A percentile compares a stretch with the other conserved stretches of the same genome.
These are phyloP conservation scores for Murraya paniculata DNA, from an alignment of 345 rosid species.

Conservation along the genomic window DNA sequence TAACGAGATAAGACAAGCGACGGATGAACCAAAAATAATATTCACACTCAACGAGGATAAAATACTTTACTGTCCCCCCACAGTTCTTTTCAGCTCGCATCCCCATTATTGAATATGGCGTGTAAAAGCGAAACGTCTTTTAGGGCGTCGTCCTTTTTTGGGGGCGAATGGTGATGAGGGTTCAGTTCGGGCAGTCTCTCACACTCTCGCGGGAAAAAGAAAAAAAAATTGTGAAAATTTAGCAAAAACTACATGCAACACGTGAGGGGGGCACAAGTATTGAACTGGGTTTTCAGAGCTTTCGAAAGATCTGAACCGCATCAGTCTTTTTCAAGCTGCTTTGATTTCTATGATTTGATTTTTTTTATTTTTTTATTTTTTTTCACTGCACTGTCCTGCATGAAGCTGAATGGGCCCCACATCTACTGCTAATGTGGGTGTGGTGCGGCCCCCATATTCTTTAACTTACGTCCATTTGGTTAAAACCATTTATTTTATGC, in stretches of 20 bases:
- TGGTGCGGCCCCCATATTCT: not conserved
- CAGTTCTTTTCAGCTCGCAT: not conserved
- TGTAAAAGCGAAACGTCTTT: conserved; percentile 36
- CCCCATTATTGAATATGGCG: not conserved
- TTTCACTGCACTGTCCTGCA: not conserved
- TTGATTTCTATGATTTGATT: no score
- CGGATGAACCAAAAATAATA: not conserved
- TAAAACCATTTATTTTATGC: not conserved
- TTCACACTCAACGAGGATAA: conserved; percentile 29
- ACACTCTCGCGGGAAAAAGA: not conserved
- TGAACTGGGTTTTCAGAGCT: conserved; percentile 3
- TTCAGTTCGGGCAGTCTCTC: no score
- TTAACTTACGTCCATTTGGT: not conserved
- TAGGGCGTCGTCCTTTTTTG: conserved; percentile 4
- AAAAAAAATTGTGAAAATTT: not conserved
- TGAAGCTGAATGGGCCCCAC: not conserved
- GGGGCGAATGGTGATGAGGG: no score
- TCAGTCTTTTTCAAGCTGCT: conserved; percentile 28
- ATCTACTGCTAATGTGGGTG: not conserved
- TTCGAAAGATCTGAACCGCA: conserved; percentile 20
- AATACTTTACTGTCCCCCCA: not conserved
- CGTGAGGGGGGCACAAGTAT: conserved; percentile 38
- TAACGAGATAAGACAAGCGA: conserved; percentile 8
- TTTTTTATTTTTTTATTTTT: no score
- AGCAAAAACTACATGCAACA: conserved; percentile 23